These are phyloP conservation scores for Lactuca sativa DNA, from an alignment of 129 eudicot genomes.

Conservation along the genomic window DNA sequence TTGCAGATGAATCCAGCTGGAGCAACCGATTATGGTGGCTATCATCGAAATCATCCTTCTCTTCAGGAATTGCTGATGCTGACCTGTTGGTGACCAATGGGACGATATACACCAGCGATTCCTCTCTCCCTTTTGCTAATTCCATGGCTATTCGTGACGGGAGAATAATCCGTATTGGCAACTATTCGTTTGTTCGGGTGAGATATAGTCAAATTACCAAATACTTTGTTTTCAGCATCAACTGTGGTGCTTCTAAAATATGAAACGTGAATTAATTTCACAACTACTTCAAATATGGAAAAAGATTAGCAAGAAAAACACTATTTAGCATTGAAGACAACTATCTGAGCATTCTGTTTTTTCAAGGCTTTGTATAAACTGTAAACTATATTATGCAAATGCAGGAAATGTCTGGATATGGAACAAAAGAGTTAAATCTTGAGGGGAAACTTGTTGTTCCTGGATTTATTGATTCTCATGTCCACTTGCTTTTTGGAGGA, in stretches of 20 bases:
- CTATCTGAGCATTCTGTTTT: not conserved
- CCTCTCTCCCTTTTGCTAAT: slow-evolving; percentile 63
- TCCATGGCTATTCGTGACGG: slow-evolving; percentile 77
- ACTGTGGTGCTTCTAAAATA: not conserved
- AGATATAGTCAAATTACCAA: not conserved
- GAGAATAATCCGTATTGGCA: slow-evolving; percentile 61
- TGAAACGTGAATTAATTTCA: not conserved
- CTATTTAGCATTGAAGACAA: not conserved
- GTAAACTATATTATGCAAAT: slow-evolving; percentile 11
- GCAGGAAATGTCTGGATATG: slow-evolving; percentile 62
- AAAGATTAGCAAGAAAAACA: not conserved
- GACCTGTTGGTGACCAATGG: slow-evolving; percentile 73
- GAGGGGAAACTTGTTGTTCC: slow-evolving; percentile 80
- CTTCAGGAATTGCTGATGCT: slow-evolving; percentile 38
- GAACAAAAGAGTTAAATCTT: slow-evolving; percentile 53
- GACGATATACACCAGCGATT: slow-evolving; percentile 69
- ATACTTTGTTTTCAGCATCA: not conserved
- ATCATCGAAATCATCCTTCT: not conserved
- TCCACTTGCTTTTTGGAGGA: slow-evolving; percentile 83
- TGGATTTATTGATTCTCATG: slow-evolving; percentile 95
- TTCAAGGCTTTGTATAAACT: slow-evolving; percentile 11
- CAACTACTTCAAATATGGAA: not conserved
- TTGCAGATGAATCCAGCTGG: slow-evolving; percentile 31
- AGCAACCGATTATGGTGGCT: slow-evolving; percentile 15
- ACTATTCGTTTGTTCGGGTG: slow-evolving; percentile 64